These are phyloP conservation scores for Eucalyptus microcorys DNA, from an alignment of 345 rosid species.

Conservation along the genomic window DNA sequence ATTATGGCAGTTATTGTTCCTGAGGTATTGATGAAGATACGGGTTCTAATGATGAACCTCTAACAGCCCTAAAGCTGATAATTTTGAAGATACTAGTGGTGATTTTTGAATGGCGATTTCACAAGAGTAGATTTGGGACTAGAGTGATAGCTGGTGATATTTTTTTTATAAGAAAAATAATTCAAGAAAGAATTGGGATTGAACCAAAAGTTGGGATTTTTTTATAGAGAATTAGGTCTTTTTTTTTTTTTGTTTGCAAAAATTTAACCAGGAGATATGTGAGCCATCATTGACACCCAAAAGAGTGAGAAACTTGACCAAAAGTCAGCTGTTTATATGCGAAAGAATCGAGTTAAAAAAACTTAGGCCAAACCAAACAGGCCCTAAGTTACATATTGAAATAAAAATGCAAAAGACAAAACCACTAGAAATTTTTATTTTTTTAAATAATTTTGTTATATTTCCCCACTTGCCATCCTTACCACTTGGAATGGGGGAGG, in stretches of 20 bases:
- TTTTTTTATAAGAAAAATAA: background rate
- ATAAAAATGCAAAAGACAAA: too few species aligned
- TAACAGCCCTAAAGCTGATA: background rate
- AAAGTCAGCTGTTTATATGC: too few species aligned
- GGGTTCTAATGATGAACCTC: accelerated
- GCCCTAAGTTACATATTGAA: too few species aligned
- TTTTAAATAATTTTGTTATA: too few species aligned
- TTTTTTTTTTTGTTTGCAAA: background rate
- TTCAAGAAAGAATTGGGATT: background rate
- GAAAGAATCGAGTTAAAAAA: too few species aligned
- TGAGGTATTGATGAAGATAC: background rate
- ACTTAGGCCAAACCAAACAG: too few species aligned
- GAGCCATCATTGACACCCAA: background rate
- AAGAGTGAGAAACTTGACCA: too few species aligned
- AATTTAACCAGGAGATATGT: background rate
- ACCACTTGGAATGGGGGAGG: too few species aligned
- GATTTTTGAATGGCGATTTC: background rate
- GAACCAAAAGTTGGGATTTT: background rate
- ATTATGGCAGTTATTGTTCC: background rate
- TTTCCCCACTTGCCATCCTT: too few species aligned
- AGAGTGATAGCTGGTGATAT: background rate
- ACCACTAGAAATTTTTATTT: too few species aligned
- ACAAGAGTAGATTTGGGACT: background rate
- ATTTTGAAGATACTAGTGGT: background rate
- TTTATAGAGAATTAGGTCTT: background rate